Conservation (phyloP, 2,329 filamentous ascomycete species). For the Cercospora sesami region DNA sequence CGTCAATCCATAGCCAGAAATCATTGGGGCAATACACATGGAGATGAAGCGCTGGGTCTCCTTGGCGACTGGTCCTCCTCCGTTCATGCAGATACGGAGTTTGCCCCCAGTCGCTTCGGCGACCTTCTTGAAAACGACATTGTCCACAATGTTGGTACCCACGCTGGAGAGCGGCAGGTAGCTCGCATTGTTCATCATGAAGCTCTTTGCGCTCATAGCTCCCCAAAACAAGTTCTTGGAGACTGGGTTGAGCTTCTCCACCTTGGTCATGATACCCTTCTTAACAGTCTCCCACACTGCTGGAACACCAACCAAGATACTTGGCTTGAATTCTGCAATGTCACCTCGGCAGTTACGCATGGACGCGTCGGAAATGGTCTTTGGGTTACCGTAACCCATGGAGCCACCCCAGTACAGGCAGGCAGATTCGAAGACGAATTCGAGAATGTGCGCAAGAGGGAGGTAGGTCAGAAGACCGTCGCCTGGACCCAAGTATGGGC, state of each 20-base stretch:
- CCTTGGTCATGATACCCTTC: slow-evolving; percentile 83
- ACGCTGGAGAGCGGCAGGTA: slow-evolving; percentile 51
- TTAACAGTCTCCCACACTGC: slow-evolving; percentile 97
- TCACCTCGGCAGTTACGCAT: slow-evolving; percentile 90
- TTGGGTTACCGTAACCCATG: slow-evolving; percentile 88
- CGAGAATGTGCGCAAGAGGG: slow-evolving; percentile 91
- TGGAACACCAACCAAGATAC: slow-evolving; percentile 88
- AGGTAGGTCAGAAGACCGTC: slow-evolving; percentile 88
- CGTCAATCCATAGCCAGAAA: slow-evolving; percentile 89
- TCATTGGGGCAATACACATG: slow-evolving; percentile 89
- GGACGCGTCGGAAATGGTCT: slow-evolving; percentile 81
- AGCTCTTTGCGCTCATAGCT: slow-evolving; percentile 61
- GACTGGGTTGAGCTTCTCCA: slow-evolving; percentile 69
- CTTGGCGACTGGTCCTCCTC: slow-evolving; percentile 84
- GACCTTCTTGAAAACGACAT: slow-evolving; percentile 86
- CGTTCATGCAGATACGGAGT: slow-evolving; percentile 89
- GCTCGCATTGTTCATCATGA: slow-evolving; percentile 53
- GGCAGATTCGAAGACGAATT: slow-evolving; percentile 92
- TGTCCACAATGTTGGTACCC: slow-evolving; percentile 70
- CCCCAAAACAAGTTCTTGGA: slow-evolving; percentile 77
- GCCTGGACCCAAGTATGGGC: slow-evolving; percentile 71
- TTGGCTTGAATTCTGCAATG: slow-evolving; percentile 87
- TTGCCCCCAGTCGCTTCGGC: slow-evolving; percentile 85
- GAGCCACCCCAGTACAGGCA: slow-evolving; percentile 86
- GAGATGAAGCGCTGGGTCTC: slow-evolving; percentile 90